A percentile compares a stretch with the other conserved stretches of the same genome.
phyloP scores from a whole-genome alignment of 1,284 basidiomycete genomes.

The Tilletia walkeri region DNA sequence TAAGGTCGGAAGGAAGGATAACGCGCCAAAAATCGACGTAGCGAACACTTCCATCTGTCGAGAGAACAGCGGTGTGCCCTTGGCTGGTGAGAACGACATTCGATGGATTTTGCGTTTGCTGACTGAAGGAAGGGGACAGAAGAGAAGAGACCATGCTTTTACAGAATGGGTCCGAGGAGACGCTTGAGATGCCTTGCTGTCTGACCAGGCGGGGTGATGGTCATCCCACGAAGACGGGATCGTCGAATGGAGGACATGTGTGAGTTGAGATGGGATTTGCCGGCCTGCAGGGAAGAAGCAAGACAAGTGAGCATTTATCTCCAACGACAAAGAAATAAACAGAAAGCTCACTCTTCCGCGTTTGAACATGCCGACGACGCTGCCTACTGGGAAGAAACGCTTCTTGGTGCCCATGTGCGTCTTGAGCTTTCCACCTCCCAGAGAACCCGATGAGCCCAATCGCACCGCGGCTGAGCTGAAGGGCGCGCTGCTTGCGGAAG shows the following conservation, averaged over 20 bases:
- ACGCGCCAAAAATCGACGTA: too few species aligned
- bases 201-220: not conserved
- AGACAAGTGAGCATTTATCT: not conserved
- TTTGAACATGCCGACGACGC: slow-evolving; percentile 13
- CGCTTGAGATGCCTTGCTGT: slow-evolving; percentile 11
- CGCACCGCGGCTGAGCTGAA: too few species aligned
- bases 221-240: not conserved
- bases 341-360: not conserved
- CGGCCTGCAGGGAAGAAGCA: not conserved
- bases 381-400: slow-evolving; percentile 1
- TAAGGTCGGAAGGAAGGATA: too few species aligned
- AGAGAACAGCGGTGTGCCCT: too few species aligned
- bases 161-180: slow-evolving; percentile 5
- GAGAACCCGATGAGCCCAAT: not conserved
- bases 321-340: not conserved
- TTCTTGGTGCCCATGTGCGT: slow-evolving; percentile 16
- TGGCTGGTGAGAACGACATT: too few species aligned
- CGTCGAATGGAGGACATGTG: slow-evolving; percentile 6
- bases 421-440: slow-evolving; percentile 9
- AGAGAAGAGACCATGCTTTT: not conserved
- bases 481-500: too few species aligned
- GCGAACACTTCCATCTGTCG: too few species aligned
- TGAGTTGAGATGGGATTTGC: slow-evolving; percentile 17
- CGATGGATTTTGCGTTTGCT: not conserved
- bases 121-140: not conserved